phyloP scores from a whole-genome alignment of 1,284 basidiomycete genomes.

The Boletellus sp. region DNA sequence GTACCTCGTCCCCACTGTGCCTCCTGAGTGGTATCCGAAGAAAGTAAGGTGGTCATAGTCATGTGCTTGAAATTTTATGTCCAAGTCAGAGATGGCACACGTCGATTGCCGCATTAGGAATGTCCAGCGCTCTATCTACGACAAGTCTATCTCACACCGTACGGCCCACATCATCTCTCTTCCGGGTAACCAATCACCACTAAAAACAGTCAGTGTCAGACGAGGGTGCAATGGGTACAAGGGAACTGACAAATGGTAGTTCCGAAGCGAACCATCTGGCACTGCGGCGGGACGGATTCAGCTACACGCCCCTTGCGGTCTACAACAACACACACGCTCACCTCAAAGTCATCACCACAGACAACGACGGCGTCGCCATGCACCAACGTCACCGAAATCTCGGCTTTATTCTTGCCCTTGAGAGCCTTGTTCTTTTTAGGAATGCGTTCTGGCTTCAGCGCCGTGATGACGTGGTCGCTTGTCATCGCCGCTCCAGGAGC shows the following conservation, averaged over 20 bases:
- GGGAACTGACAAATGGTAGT: constrained; percentile 31
- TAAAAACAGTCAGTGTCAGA: constrained; percentile 14
- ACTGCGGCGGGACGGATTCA: constrained; percentile 19
- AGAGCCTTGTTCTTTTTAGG: constrained; percentile 16
- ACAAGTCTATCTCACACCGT: constrained; percentile 1
- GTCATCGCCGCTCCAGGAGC: background rate
- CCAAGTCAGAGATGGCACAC: constrained; percentile 10
- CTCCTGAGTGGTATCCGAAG: constrained; percentile 24
- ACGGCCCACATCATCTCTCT: constrained; percentile 4
- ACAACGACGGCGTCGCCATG: constrained; percentile 56
- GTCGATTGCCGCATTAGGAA: constrained; percentile 33
- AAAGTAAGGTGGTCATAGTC: constrained; percentile 27
- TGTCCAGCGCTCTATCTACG: constrained; percentile 31
- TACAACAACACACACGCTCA: constrained; percentile 26
- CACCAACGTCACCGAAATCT: constrained; percentile 45
- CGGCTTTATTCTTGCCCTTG: constrained; percentile 17
- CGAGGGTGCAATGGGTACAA: background rate
- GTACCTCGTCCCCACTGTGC: constrained; percentile 35
- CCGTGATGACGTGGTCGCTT: constrained; percentile 2
- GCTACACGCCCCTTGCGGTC: background rate
- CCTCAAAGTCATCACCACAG: constrained; percentile 52
- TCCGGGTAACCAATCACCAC: constrained; percentile 26
- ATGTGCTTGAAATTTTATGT: constrained; percentile 26
- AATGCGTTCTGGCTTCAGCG: constrained; percentile 3
- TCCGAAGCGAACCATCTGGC: constrained; percentile 29